These are phyloP conservation scores for Fagus sylvatica DNA, from an alignment of 306 rosid species.

Conservation along the genomic window DNA sequence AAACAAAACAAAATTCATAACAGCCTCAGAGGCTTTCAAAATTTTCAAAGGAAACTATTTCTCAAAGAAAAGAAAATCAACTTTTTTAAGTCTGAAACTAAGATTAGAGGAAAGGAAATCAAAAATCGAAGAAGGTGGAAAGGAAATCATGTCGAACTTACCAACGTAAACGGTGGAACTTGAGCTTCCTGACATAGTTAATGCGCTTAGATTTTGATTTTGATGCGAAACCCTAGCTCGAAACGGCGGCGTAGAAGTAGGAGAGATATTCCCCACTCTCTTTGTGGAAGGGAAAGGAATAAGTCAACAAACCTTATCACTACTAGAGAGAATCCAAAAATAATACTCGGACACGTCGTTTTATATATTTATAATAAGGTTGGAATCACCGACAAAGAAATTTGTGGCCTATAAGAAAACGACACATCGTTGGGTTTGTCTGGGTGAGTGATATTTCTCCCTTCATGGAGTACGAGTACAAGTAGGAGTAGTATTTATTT, in stretches of 20 bases:
- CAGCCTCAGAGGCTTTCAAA: background rate
- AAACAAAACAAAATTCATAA: background rate
- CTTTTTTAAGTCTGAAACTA: background rate
- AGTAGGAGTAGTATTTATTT: too few relatives aligned
- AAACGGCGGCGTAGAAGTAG: background rate
- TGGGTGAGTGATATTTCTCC: too few relatives aligned
- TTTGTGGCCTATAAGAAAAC: background rate
- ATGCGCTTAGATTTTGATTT: slow-evolving; percentile 21
- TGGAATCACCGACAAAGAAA: background rate
- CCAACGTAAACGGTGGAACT: slow-evolving; percentile 54
- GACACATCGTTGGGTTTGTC: too few relatives aligned
- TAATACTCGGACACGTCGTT: background rate
- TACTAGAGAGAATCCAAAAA: too few relatives aligned
- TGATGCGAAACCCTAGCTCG: slow-evolving; percentile 31
- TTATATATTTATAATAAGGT: background rate
- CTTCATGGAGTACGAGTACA: too few relatives aligned
- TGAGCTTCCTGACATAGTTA: slow-evolving; percentile 48
- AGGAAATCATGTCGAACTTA: slow-evolving; percentile 5
- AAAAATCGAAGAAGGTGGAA: background rate
- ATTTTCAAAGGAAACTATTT: background rate
- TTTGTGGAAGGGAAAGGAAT: background rate
- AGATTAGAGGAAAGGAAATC: background rate
- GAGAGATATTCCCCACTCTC: background rate
- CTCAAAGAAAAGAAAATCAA: background rate
- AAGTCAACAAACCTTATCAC: too few relatives aligned